phyloP scores from a whole-genome alignment of 441 rosid genomes.

The Viola pubescens region DNA sequence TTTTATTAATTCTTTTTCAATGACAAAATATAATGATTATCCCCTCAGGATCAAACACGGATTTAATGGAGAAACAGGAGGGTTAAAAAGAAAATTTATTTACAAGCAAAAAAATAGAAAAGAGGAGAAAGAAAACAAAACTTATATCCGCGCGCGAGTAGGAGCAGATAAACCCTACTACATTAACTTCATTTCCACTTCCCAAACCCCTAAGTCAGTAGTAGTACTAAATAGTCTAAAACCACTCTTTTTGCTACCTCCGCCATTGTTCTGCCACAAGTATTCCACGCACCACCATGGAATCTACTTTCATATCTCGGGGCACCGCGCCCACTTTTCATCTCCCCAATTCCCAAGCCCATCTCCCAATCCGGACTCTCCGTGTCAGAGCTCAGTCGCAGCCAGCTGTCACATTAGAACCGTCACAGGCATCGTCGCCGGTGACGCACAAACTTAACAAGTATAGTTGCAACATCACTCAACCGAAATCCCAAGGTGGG shows the following conservation, averaged over 20 bases:
- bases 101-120: background rate
- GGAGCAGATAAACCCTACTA: too few species aligned
- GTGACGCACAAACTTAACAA: slow-evolving; percentile 51
- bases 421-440: slow-evolving; percentile 23
- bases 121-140: too few species aligned
- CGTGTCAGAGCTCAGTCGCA: slow-evolving; percentile 25
- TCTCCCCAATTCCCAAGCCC: slow-evolving; percentile 24
- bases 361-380: slow-evolving; percentile 20
- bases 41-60: too few species aligned
- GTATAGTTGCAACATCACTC: slow-evolving; percentile 70
- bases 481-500: slow-evolving; percentile 96
- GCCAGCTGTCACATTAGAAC: slow-evolving; percentile 27
- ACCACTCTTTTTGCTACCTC: background rate
- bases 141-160: too few species aligned
- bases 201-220: background rate
- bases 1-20: too few species aligned
- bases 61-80: too few species aligned
- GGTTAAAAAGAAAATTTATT: too few species aligned
- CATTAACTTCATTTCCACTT: background rate
- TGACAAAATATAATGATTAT: too few species aligned
- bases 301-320: slow-evolving; percentile 43
- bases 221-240: background rate
- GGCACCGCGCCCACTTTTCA: slow-evolving; percentile 23
- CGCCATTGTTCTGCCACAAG: background rate
- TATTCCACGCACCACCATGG: slow-evolving; percentile 50